Base-by-base conservation (phyloP, 441 rosid species). In the Jatropha multifida region DNA sequence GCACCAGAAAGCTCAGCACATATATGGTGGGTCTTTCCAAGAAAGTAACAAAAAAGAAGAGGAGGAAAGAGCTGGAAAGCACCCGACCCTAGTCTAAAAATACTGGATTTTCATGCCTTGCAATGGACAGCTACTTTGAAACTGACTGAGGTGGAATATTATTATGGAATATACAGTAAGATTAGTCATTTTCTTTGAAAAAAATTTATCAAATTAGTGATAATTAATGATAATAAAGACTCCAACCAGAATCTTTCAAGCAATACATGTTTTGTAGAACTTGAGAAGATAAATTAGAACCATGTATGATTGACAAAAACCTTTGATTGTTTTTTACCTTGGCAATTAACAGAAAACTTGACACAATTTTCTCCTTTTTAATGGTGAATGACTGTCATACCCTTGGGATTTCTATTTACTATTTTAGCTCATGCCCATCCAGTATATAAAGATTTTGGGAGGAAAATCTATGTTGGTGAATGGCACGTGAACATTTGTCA, bases 41-140 rank as follows among this genome's bases (percentile, higher is more conserved):
- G 8, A 44, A 44, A 4, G 10, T 44, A 12, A 11, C 15, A 37
- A 8, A 56, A 59, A 3, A 23, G 26, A 27, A 26, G 15, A 15
- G 17, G 49, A 48, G 18, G 42, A 42, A 55, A 41, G 66, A 68
- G 73, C 73, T 60, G 73, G 77, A 66, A 55, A n/a, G 17, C 78
- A 75, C 49, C 70, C 20, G 52, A 11, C 1, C 32, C 6, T 42
- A 62, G 27, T 46, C 26, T 26, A 27, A 46, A 32, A 46, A 40
- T 26, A 59, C 44, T 59, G n/a, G 65, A 63, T 62, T 48, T 4
- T 62, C 17, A 51, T 63, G 26, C 56, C 46, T 37, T 51, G 5
- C 14, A 13, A 73, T 7, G 18, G 23, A 51, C 64, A 14, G 20
- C 56, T 54, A 14, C 38, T 40, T 49, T 37, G 3, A 12, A 58